Conservation (phyloP, 2,329 filamentous ascomycete species). For the Clathrospora elynae region DNA sequence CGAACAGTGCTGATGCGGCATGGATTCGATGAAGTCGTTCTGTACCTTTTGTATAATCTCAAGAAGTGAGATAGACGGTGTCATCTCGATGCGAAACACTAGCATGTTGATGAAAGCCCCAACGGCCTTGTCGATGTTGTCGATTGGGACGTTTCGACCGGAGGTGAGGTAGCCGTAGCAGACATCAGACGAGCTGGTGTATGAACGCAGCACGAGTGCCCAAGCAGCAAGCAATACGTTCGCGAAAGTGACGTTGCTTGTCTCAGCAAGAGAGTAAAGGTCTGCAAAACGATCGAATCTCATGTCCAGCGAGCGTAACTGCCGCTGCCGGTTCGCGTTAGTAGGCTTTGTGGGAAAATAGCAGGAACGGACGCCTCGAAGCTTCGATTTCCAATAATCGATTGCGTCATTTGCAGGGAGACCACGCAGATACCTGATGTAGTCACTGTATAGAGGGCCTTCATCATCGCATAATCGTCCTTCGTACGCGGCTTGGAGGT, state of each 20-base stretch:
- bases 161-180: constrained; percentile 48
- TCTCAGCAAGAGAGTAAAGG: constrained; percentile 36
- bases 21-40: constrained; percentile 38
- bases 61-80: constrained; percentile 20
- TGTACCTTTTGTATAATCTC: constrained; percentile 37
- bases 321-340: constrained; percentile 29
- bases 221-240: constrained; percentile 43
- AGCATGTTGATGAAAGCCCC: constrained; percentile 55
- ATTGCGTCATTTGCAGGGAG: constrained; percentile 28
- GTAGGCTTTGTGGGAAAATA: constrained; percentile 39
- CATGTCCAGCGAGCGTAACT: constrained; percentile 37
- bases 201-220: constrained; percentile 39
- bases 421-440: constrained; percentile 41
- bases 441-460: constrained; percentile 44
- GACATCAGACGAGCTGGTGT: constrained; percentile 38
- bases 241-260: constrained; percentile 36
- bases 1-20: constrained; percentile 43
- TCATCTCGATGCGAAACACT: constrained; percentile 31
- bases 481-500: constrained; percentile 41
- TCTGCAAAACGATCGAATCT: constrained; percentile 37
- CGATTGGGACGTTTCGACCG: constrained; percentile 52
- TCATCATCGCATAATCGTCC: constrained; percentile 28
- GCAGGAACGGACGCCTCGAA: constrained; percentile 38
- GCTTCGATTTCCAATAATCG: constrained; percentile 41
- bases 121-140: constrained; percentile 54